Conservation (phyloP, 768 basidiomycete genomes). For the Plicaturopsis crispa region DNA sequence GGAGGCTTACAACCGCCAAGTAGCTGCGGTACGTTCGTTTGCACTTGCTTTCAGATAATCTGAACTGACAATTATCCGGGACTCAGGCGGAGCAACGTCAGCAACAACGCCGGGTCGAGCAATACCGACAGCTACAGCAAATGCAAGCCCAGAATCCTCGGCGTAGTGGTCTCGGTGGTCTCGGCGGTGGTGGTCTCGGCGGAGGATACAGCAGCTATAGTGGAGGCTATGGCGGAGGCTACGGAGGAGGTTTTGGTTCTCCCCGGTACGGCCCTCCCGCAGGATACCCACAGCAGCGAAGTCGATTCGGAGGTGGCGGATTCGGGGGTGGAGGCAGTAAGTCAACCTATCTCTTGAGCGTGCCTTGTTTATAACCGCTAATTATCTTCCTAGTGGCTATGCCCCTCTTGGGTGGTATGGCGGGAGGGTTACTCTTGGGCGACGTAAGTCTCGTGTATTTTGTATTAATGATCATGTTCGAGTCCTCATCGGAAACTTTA, state of each 20-base stretch:
- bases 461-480: too few relatives aligned
- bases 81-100: constrained; percentile 25
- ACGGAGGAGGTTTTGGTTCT: too few relatives aligned
- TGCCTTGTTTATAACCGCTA: too few relatives aligned
- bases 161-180: constrained; percentile 8
- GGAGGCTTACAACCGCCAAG: constrained; percentile 30
- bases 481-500: too few relatives aligned
- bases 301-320: constrained; percentile 6
- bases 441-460: too few relatives aligned
- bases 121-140: constrained; percentile 9
- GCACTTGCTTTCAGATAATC: neutral
- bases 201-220: too few relatives aligned
- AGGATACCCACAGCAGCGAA: constrained; percentile 4
- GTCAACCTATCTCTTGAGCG: too few relatives aligned
- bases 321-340: constrained; percentile 21
- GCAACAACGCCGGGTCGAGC: constrained; percentile 11
- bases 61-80: neutral
- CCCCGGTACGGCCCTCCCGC: constrained; percentile 3
- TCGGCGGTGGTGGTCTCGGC: constrained; percentile 12
- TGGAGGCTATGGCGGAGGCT: too few relatives aligned
- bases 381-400: constrained; percentile 30
- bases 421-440: constrained; percentile 43
- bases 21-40: constrained; percentile 18
- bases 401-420: constrained; percentile 37
- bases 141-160: constrained; percentile 11